These are phyloP conservation scores for Leccinum disarticulatum DNA, from an alignment of 768 basidiomycete genomes.

Conservation along the genomic window DNA sequence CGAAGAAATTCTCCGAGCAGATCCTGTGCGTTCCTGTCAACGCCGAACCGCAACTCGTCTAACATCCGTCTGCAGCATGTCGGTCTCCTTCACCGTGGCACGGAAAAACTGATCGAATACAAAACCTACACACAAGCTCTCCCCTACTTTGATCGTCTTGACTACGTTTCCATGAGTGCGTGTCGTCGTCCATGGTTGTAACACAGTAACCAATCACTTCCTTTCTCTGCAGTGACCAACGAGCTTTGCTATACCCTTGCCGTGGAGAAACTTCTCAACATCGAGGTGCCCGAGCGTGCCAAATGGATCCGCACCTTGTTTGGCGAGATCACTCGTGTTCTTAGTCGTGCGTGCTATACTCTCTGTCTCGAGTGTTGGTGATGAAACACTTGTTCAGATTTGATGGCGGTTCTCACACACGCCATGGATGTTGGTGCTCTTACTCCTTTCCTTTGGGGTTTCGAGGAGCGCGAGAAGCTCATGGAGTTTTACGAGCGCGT, in stretches of 20 bases:
- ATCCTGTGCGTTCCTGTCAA: slow-evolving; percentile 54
- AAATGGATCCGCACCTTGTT: slow-evolving; percentile 98
- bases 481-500: slow-evolving; percentile 99
- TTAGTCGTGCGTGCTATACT: slow-evolving; percentile 69
- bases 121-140: slow-evolving; percentile 97
- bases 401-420: slow-evolving; percentile 96
- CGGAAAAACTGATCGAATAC: slow-evolving; percentile 98
- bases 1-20: slow-evolving; percentile 87
- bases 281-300: slow-evolving; percentile 94
- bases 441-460: slow-evolving; percentile 99
- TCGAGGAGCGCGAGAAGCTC: slow-evolving; percentile 99
- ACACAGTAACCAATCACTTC: slow-evolving; percentile 1
- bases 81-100: slow-evolving; percentile 94
- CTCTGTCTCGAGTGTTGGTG: slow-evolving; percentile 1
- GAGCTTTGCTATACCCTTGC: slow-evolving; percentile 96
- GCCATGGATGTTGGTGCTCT: slow-evolving; percentile 98
- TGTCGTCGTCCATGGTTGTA: slow-evolving; percentile 4
- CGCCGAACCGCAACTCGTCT: slow-evolving; percentile 2
- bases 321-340: slow-evolving; percentile 93
- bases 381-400: slow-evolving; percentile 46
- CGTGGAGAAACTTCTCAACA: slow-evolving; percentile 96
- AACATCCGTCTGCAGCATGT: slow-evolving; percentile 62
- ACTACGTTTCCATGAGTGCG: slow-evolving; percentile 99
- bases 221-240: slow-evolving; percentile 81
- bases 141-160: slow-evolving; percentile 97